Evolutionary conservation across 345 rosid species (phyloP).

Genomic region (Eucalyptus sp.): DNA sequence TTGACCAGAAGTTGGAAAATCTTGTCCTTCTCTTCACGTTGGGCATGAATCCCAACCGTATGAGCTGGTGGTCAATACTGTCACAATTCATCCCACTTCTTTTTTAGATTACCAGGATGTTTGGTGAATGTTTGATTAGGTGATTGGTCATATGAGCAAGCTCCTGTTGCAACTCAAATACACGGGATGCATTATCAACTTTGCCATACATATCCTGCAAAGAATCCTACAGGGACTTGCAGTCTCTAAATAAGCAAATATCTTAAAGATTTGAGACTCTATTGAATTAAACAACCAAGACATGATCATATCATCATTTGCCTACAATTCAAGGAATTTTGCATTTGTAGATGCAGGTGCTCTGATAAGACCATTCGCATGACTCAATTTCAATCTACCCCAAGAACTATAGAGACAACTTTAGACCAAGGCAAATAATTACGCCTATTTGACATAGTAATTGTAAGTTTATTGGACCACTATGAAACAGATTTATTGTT

Average conservation of each 20-base stretch:
- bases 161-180: neutral
- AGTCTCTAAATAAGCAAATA: neutral
- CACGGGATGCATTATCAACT: neutral
- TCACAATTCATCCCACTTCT: neutral
- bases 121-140: neutral
- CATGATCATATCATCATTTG: neutral
- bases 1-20: neutral
- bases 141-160: neutral
- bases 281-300: neutral
- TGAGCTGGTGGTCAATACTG: neutral
- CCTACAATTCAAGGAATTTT: neutral
- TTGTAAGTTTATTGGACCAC: neutral
- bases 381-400: neutral
- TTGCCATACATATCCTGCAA: neutral
- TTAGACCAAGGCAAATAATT: neutral
- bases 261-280: neutral
- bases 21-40: neutral
- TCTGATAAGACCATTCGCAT: neutral
- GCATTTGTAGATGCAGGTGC: neutral
- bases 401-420: neutral
- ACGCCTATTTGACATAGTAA: neutral
- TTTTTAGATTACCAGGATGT: neutral
- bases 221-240: neutral
- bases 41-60: neutral
- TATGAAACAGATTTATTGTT: neutral